Percentiles rank a stretch among this genome's conserved stretches.
phyloP scores from a whole-genome alignment of 768 basidiomycete genomes.

The Clathrus columnatus region DNA sequence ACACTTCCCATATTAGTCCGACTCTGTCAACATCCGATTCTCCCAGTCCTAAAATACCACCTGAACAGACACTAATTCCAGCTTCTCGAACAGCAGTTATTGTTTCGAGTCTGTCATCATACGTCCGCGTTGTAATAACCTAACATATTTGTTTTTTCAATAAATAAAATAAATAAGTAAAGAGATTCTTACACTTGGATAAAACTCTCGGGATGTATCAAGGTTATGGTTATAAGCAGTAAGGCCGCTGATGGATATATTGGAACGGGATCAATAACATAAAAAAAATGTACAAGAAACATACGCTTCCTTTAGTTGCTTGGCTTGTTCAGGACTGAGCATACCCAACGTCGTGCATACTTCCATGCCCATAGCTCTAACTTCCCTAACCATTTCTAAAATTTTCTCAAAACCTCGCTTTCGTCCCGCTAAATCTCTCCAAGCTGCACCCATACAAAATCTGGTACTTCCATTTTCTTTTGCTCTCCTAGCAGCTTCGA shows the following conservation, averaged over 20 bases:
- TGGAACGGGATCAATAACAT: not conserved
- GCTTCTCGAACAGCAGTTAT: conserved; percentile 87
- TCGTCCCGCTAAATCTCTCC: conserved; percentile 88
- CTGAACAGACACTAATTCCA: conserved; percentile 95
- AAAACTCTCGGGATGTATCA: conserved; percentile 95
- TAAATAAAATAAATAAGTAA: not conserved
- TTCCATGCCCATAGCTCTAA: conserved; percentile 96
- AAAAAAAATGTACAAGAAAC: no score
- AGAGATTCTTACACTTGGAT: conserved; percentile 60
- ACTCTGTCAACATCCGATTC: conserved; percentile 86
- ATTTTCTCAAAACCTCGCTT: conserved; percentile 93
- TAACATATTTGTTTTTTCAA: conserved; percentile 30
- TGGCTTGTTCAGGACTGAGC: conserved; percentile 89
- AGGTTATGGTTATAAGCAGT: conserved; percentile 99
- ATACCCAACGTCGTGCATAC: conserved; percentile 98
- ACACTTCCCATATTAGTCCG: conserved; percentile 88
- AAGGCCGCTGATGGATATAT: conserved; percentile 51
- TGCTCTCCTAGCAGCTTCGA: conserved; percentile 86
- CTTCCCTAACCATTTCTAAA: conserved; percentile 81
- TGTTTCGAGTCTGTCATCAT: conserved; percentile 87
- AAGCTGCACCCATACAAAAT: conserved; percentile 99
- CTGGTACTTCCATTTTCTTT: conserved; percentile 95
- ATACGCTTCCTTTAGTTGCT: conserved; percentile 86
- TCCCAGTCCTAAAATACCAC: conserved; percentile 91
- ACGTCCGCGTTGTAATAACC: conserved; percentile 94